A percentile compares a stretch with the other conserved stretches of the same genome.
phyloP scores from a whole-genome alignment of 495 filamentous ascomycete genomes.

The Hyphodiscus hymeniophilus region DNA sequence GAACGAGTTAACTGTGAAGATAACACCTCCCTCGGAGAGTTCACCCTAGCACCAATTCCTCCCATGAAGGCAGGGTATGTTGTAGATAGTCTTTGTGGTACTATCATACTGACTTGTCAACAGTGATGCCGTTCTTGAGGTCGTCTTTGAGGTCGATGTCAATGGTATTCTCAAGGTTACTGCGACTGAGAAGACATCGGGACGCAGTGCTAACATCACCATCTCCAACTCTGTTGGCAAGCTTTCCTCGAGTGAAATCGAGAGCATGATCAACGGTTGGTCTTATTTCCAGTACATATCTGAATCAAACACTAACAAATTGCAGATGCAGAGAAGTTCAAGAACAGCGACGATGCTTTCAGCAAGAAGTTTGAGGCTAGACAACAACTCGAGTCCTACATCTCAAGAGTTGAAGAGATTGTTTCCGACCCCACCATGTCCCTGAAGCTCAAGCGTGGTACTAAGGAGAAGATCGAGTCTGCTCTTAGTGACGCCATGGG shows the following conservation, averaged over 20 bases:
- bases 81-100: too few relatives aligned
- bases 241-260: slow-evolving; percentile 89
- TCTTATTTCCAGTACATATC: background rate
- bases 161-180: slow-evolving; percentile 99
- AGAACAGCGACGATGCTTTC: slow-evolving; percentile 94
- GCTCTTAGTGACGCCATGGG: slow-evolving; percentile 81
- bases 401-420: slow-evolving; percentile 97
- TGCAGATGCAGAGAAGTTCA: slow-evolving; percentile 88
- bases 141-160: slow-evolving; percentile 99
- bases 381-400: slow-evolving; percentile 99
- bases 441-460: slow-evolving; percentile 95
- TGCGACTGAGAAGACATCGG: slow-evolving; percentile 97
- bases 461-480: slow-evolving; percentile 99
- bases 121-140: slow-evolving; percentile 95
- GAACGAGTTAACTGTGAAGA: slow-evolving; percentile 99
- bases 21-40: slow-evolving; percentile 98
- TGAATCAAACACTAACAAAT: slow-evolving; percentile 10
- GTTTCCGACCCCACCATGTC: slow-evolving; percentile 93
- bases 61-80: slow-evolving; percentile 96
- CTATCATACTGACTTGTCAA: too few relatives aligned
- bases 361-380: slow-evolving; percentile 98
- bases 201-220: slow-evolving; percentile 97
- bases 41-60: slow-evolving; percentile 94
- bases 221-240: slow-evolving; percentile 99
- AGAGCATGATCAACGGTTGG: slow-evolving; percentile 90